Percentiles rank a stretch among this genome's conserved stretches.
phyloP scores from a whole-genome alignment of 2,329 filamentous ascomycete genomes.

The Whalleya microplaca region DNA sequence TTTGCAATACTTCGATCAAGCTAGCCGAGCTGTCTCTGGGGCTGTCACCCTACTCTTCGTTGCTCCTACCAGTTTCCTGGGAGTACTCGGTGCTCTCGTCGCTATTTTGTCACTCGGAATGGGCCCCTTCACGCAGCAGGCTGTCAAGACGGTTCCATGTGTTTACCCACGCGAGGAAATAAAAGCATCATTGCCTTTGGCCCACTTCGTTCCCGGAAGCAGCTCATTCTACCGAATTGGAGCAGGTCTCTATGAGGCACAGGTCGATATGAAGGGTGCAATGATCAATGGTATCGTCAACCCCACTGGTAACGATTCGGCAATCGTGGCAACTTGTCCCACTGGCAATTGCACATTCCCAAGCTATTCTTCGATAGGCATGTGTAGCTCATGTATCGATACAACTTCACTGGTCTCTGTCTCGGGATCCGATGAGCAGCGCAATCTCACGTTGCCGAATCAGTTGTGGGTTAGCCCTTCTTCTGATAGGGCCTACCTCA shows the following conservation, averaged over 20 bases:
- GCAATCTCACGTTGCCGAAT: constrained; percentile 28
- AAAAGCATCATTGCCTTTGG: constrained; percentile 21
- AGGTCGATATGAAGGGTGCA: constrained; percentile 37
- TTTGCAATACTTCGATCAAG: constrained; percentile 37
- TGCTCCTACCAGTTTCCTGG: constrained; percentile 11
- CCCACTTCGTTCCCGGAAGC: constrained; percentile 17
- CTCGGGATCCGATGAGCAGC: not conserved
- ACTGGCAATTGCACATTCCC: constrained; percentile 34
- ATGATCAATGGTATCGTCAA: constrained; percentile 37
- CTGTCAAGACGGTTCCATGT: constrained; percentile 30
- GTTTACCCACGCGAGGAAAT: constrained; percentile 10
- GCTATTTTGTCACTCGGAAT: constrained; percentile 35
- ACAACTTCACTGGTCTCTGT: constrained; percentile 26
- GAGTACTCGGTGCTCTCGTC: constrained; percentile 22
- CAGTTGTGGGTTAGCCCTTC: constrained; percentile 21
- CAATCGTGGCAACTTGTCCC: constrained; percentile 23
- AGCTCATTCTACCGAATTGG: constrained; percentile 22
- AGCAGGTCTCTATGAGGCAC: constrained; percentile 28
- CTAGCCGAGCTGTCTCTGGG: constrained; percentile 35
- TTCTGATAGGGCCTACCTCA: constrained; percentile 17
- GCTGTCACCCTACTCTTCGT: constrained; percentile 32
- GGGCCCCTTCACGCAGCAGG: constrained; percentile 38
- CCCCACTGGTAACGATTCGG: constrained; percentile 27
- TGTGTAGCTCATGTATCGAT: constrained; percentile 33
- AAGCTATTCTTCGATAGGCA: constrained; percentile 30